Percentiles rank a stretch among this genome's conserved stretches.
phyloP scores from a whole-genome alignment of 345 rosid species.

The Arabidopsis thaliana region TAIR10.1 NC_003075.7:9292001-9292500 shows the following conservation, averaged over 20 bases:
- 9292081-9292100: constrained; percentile 63
- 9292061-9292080: constrained; percentile 57
- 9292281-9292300: constrained; percentile 85
- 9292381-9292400: constrained; percentile 66
- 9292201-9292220: constrained; percentile 88
- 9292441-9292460: constrained; percentile 57
- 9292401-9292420: constrained; percentile 55
- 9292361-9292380: constrained; percentile 80
- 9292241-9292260: constrained; percentile 90
- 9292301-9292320: constrained; percentile 83
- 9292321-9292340: constrained; percentile 73
- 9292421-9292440: constrained; percentile 66
- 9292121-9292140: constrained; percentile 77
- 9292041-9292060: constrained; percentile 61
- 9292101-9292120: constrained; percentile 50
- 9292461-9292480: constrained; percentile 47
- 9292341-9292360: constrained; percentile 83
- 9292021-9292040: constrained; percentile 69
- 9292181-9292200: constrained; percentile 92
- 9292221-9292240: constrained; percentile 87
- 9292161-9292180: constrained; percentile 82
- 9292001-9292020: constrained; percentile 66
- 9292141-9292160: constrained; percentile 51
- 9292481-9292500: constrained; percentile 71
- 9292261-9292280: constrained; percentile 77